Evolutionary conservation across 257 asterid species (phyloP), one percentile per base, ranked within the genome.

Genomic region (Knoxia roxburghii): DNA sequence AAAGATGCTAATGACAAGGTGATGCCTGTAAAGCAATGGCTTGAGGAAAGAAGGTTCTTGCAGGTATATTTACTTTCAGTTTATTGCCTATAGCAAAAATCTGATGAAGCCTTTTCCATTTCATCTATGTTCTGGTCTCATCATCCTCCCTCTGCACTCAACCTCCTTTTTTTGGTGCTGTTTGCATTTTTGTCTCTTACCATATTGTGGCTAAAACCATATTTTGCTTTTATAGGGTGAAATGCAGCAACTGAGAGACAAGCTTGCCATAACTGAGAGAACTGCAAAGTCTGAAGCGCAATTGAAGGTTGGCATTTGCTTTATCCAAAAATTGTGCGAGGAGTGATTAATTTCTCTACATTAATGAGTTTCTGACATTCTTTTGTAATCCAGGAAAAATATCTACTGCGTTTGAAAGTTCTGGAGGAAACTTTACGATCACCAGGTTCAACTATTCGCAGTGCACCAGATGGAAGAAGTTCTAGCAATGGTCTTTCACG

Each of bases 1-100:
- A 93, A 93, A 80, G 98, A 93, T 76, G 84, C 96, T 67, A 93
- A 84, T 79, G 99, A 93, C 79, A 93, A 90, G 84, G 97, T 93
- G 76, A 90, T 90, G 99, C 99, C 98, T 51, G 96, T 92, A 40
- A 92, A 89, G 76, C 98, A 92, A 73, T 92, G 98, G 98, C 87
- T 92, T 40, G 99, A 93, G 70, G 99, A 93, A 77, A 85, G 99
- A 81, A 90, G 94, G 76, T 83, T 83, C 77, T 72, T 90, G 77
- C 98, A 88, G 95, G 99, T 93, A 76, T 37, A 49, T 33, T 61
- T 29, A 26, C 51, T 51, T 66, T 55, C 37, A 24, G 64, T 64
- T 53, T 26, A 41, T 68, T 68, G 64, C 41, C 54, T 15, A 15
- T 29, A 50, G 18, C 27, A 17, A 65, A 4, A 53, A 50, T 15